Evolutionary conservation across 2,329 filamentous ascomycete species (phyloP).

Genomic region (Mycosphaerella arachidis): DNA sequence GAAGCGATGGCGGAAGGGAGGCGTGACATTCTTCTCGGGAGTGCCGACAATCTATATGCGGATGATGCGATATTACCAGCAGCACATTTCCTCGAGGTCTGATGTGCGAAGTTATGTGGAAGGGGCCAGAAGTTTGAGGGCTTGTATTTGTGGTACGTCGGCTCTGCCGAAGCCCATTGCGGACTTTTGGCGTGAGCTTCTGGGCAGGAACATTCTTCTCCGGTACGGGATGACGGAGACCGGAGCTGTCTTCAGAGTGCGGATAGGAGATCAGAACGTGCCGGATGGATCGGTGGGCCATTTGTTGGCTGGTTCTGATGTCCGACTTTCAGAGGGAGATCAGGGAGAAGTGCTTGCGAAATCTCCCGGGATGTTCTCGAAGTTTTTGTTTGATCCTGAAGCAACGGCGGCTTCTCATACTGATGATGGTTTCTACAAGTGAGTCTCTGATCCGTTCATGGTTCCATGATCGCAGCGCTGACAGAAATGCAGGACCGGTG

Average conservation of each 20-base stretch:
- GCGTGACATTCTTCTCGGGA: slow-evolving; percentile 46
- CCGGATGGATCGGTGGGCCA: slow-evolving; percentile 45
- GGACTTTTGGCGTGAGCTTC: slow-evolving; percentile 47
- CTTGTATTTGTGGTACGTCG: slow-evolving; percentile 45
- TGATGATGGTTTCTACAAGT: slow-evolving; percentile 30
- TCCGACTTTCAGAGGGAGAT: slow-evolving; percentile 42
- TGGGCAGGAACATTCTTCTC: slow-evolving; percentile 43
- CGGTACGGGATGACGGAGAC: slow-evolving; percentile 51
- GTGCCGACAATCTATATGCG: slow-evolving; percentile 51
- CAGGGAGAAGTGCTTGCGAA: slow-evolving; percentile 48
- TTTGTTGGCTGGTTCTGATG: slow-evolving; percentile 45
- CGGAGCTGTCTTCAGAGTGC: slow-evolving; percentile 47
- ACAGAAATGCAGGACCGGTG: slow-evolving; percentile 22
- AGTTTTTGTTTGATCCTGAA: slow-evolving; percentile 31
- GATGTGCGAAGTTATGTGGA: slow-evolving; percentile 38
- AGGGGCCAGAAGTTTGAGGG: slow-evolving; percentile 40
- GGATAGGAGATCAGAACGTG: slow-evolving; percentile 39
- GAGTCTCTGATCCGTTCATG: neutral
- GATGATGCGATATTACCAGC: slow-evolving; percentile 44
- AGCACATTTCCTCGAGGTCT: slow-evolving; percentile 29
- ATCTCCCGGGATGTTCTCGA: slow-evolving; percentile 32
- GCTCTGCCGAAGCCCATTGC: slow-evolving; percentile 48
- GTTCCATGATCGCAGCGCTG: neutral
- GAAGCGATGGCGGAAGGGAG: slow-evolving; percentile 42
- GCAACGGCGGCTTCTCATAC: slow-evolving; percentile 30